These are phyloP conservation scores for Penicillium thymicola DNA, from an alignment of 2,329 filamentous ascomycete genomes.

Conservation along the genomic window DNA sequence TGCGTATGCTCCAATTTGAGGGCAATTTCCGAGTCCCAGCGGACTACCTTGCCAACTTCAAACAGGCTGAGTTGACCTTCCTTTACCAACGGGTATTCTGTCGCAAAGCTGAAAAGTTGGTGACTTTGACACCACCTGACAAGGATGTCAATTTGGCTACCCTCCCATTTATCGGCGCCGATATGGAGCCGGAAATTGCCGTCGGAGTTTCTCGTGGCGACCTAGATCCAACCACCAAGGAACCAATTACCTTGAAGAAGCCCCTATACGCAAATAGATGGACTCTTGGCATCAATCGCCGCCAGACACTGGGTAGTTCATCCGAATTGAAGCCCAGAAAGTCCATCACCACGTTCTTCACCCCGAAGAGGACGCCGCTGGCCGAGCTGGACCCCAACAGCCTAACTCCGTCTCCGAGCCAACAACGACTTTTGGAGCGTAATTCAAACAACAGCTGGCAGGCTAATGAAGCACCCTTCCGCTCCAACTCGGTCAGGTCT, in stretches of 20 bases:
- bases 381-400: constrained; percentile 66
- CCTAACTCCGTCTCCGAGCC: constrained; percentile 64
- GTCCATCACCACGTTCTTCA: constrained; percentile 65
- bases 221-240: constrained; percentile 84
- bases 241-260: constrained; percentile 50
- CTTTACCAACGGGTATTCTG: constrained; percentile 94
- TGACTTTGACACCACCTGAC: constrained; percentile 69
- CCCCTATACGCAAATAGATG: constrained; percentile 32
- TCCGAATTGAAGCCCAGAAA: constrained; percentile 58
- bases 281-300: constrained; percentile 36
- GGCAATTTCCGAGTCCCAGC: constrained; percentile 77
- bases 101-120: constrained; percentile 65
- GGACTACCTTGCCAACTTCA: constrained; percentile 77
- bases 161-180: constrained; percentile 76
- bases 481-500: constrained; percentile 33
- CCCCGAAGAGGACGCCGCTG: constrained; percentile 59
- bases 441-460: constrained; percentile 56
- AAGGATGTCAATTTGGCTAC: constrained; percentile 62
- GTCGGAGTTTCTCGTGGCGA: constrained; percentile 74
- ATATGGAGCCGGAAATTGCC: constrained; percentile 67
- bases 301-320: constrained; percentile 42
- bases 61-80: constrained; percentile 87
- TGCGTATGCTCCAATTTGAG: constrained; percentile 83
- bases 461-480: constrained; percentile 48
- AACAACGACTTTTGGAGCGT: constrained; percentile 56